Base-by-base conservation (phyloP, 352 stramenopile genomes). In the Achlya hypogyna region DNA sequence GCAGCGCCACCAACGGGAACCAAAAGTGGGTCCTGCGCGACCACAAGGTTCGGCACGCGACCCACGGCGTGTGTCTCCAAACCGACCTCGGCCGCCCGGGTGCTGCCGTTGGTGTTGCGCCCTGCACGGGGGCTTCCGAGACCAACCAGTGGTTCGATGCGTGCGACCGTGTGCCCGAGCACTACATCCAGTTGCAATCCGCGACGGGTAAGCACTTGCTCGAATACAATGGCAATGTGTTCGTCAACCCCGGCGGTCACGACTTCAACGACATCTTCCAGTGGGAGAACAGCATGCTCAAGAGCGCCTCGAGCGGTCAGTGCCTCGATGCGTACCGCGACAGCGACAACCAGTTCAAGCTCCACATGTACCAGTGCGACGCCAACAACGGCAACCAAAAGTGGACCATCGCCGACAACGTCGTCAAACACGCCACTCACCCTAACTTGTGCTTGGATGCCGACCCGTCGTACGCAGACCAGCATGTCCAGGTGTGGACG, bases 261-360 rank as follows among this genome's bases (percentile, higher is more conserved):
- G 49, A 54, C 49, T 54, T 54, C 16, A 54, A 54, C 49, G 49
- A 54, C 29, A 34, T 54, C 23, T 54, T 54, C 49, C 6, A 54
- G 29, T 54, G 49, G 49, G 49, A 16, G 6, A 54, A 54, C 49
- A 16, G 29, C 16, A 6, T 54, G 6, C 23, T 54, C 49, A 54
- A 54, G 49, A 54, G 49, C 29, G 49, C 49, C 6, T 49, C 12
- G 8, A 63, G 8, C 23, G 78, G 77, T 18, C 58, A 59, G 25
- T 65, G 59, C 47, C 28, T 65, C 14, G 59, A 65, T 22, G 59
- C 12, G 29, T 65, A 38, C 42, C 27, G 28, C 27, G 14, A 49
- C 18, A 31, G 20, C 22, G 29, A 18, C 34, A 31, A 31, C 32
- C 42, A 29, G n/a, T 53, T 56, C 59, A 65, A 59, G 18, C 25